A percentile compares a stretch with the other conserved stretches of the same genome.
Evolutionary conservation across 257 asterid genomes (phyloP).

Genomic region (Capsicum baccatum): DNA sequence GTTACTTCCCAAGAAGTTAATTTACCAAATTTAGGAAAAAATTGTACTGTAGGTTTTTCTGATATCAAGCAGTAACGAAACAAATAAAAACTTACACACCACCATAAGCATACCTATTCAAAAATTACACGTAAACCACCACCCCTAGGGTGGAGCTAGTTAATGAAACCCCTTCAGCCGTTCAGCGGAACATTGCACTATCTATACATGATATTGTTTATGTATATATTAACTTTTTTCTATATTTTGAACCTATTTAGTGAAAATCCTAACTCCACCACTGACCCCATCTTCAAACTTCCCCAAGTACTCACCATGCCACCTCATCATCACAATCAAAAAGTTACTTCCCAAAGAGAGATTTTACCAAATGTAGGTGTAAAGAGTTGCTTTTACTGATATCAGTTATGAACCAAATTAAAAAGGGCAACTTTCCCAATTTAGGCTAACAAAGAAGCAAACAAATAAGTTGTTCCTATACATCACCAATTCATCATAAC

Average conservation of each 20-base stretch:
- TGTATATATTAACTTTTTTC: too few relatives aligned
- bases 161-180: too few relatives aligned
- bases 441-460: background rate
- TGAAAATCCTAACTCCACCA: too few relatives aligned
- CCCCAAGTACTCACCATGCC: background rate
- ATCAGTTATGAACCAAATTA: background rate
- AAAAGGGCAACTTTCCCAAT: slow-evolving; percentile 10
- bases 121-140: background rate
- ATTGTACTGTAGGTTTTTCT: background rate
- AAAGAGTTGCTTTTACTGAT: background rate
- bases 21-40: background rate
- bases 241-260: too few relatives aligned
- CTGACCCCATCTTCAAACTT: background rate
- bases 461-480: background rate
- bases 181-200: too few relatives aligned
- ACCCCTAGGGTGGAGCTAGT: too few relatives aligned
- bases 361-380: background rate
- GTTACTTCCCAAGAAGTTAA: background rate
- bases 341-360: background rate
- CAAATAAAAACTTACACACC: background rate
- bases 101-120: background rate
- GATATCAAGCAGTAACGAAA: background rate
- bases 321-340: background rate
- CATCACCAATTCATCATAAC: background rate
- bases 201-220: too few relatives aligned